Evolutionary conservation across 73 alveolate genomes (phyloP), one percentile per base, ranked within the genome.

Genomic region (Paramecium pentaurelia): DNA sequence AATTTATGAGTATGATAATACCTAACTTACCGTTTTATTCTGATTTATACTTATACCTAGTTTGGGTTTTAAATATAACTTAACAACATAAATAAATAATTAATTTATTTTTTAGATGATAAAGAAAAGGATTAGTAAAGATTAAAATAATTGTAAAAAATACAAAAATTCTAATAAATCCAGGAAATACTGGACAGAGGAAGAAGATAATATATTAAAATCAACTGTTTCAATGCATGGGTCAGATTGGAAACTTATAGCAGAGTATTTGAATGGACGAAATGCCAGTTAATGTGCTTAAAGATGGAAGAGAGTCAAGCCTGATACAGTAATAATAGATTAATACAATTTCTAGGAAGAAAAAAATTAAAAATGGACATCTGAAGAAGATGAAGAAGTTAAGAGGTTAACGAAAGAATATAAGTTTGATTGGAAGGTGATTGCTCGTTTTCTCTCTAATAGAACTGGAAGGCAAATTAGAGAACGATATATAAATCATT

Each of bases 401-500:
- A 54, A 60, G 40, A 60, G 77, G 40, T 88, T 89, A 47, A 40
- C 83, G 0, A 73, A 89, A 54, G 58, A 45, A 18, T 89, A 89
- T 73, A 60, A 83, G 9, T 42, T 44, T 32, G 75, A 71, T 32
- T 89, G 94, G 94, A 83, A 83, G 36, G 25, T 45, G 64, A 89
- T 89, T 14, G 90, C 94, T 22, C 32, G 54, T 25, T 59, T 71
- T 49, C 71, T 89, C 32, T 47, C 70, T 47, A 83, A 83, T 58
- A 70, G 88, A 44, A 95, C 98, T 70, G 99, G 99, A 18, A 97
- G 98, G 84, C 95, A 97, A 92, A 97, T 99, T 86, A 73, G 99
- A 71, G 99, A 98, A 93, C 95, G 99, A 80, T 98, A 99, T 98
- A 99, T 97, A 77, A 98, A 98, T 87, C 99, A 98, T 88, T 86